Evolutionary conservation across 495 filamentous ascomycete species (phyloP).

Genomic region (Astrocystis sublimbata): DNA sequence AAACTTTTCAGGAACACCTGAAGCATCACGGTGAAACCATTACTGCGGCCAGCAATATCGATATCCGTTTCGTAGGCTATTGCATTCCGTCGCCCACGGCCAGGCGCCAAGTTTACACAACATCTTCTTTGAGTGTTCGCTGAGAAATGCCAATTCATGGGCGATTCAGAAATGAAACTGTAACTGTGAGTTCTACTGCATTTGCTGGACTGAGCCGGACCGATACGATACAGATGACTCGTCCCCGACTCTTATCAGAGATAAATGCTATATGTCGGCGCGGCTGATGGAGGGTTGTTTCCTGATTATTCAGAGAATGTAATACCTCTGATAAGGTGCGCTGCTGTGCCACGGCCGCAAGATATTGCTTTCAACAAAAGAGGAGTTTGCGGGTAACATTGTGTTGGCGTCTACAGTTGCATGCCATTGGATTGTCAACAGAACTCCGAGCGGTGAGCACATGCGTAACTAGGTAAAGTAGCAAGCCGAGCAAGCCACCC

Average conservation of each 20-base stretch:
- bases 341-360: background rate
- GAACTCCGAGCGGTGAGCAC: background rate
- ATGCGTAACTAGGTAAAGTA: no score
- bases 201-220: constrained; percentile 15
- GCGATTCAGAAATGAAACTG: constrained; percentile 1
- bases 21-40: background rate
- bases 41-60: background rate
- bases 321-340: no score
- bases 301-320: background rate
- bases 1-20: background rate
- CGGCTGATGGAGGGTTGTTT: background rate
- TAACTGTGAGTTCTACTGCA: no score
- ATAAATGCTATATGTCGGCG: background rate
- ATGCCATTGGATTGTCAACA: no score
- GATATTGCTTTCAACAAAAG: background rate
- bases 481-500: background rate
- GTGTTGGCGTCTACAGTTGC: no score
- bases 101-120: constrained; percentile 8
- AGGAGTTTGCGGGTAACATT: background rate
- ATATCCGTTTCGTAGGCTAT: background rate
- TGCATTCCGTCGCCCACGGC: constrained; percentile 6
- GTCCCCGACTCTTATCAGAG: background rate
- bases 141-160: background rate
- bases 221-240: constrained; percentile 15
- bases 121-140: constrained; percentile 1